Conservation (phyloP, 805 yeast species). For the Pichia occidentalis region DNA sequence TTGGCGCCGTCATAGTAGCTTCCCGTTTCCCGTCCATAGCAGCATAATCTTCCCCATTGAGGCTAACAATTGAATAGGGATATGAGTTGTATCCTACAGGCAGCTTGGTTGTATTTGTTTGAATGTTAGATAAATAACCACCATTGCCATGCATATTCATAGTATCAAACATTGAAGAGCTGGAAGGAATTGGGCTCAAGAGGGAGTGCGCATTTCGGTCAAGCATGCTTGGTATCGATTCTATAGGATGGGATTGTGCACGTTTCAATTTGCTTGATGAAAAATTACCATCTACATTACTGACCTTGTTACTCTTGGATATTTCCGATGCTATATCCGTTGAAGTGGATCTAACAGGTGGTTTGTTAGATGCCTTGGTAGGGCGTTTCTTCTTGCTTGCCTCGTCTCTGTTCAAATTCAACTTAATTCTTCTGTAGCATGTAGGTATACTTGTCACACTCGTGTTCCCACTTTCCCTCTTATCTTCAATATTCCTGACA, state of each 20-base stretch:
- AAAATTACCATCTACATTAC: not conserved
- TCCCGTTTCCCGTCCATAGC: constrained; percentile 2
- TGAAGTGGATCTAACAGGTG: not conserved
- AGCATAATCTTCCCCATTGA: too few relatives aligned
- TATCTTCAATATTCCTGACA: constrained; percentile 26
- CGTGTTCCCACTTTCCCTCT: constrained; percentile 26
- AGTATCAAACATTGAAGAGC: too few relatives aligned
- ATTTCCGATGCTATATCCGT: not conserved
- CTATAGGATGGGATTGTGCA: constrained; percentile 5
- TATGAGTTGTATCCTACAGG: too few relatives aligned
- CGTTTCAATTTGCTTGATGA: not conserved
- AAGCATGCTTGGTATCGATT: not conserved
- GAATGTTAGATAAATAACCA: too few relatives aligned
- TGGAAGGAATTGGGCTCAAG: too few relatives aligned
- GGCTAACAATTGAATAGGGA: too few relatives aligned
- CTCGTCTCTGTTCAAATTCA: constrained; percentile 6
- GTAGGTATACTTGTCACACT: constrained; percentile 31
- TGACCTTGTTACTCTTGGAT: not conserved
- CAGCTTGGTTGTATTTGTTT: too few relatives aligned
- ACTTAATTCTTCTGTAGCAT: constrained; percentile 23
- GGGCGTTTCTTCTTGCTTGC: not conserved
- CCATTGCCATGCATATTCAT: too few relatives aligned
- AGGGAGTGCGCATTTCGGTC: too few relatives aligned
- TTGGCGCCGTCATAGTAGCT: constrained; percentile 9
- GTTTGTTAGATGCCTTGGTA: not conserved